Evolutionary conservation across 2,329 filamentous ascomycete genomes (phyloP).

Genomic region (Aspergillus hiratsukae): DNA sequence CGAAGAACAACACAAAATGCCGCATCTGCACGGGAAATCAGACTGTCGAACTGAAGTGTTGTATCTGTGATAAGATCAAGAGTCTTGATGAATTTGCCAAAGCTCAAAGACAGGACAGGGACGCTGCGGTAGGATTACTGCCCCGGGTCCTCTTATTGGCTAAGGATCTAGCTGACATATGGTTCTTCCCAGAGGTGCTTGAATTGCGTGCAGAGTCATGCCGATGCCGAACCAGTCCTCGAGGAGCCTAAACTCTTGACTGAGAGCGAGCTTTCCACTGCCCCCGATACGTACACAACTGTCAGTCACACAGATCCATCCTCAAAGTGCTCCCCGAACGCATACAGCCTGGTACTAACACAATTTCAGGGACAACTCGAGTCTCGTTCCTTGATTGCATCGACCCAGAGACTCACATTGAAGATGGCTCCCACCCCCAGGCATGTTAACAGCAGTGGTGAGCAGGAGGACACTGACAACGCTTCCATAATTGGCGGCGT

Average conservation of each 20-base stretch:
- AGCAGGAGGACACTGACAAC: conserved; percentile 14
- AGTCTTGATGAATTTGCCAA: conserved; percentile 49
- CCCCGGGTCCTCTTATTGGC: neutral
- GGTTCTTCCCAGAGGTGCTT: conserved; percentile 37
- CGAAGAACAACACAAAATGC: conserved; percentile 35
- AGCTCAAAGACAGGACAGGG: conserved; percentile 43
- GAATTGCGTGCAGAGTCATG: conserved; percentile 32
- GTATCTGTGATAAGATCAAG: conserved; percentile 45
- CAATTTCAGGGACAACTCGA: conserved; percentile 14
- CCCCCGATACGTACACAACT: conserved; percentile 1
- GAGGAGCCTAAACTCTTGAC: conserved; percentile 27
- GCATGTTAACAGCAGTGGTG: neutral
- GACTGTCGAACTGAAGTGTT: conserved; percentile 46
- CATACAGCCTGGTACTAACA: neutral
- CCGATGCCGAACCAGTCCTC: conserved; percentile 29
- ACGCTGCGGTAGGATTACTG: conserved; percentile 40
- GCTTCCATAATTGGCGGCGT: conserved; percentile 8
- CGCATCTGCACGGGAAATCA: conserved; percentile 41
- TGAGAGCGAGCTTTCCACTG: conserved; percentile 12
- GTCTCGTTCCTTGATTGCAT: conserved; percentile 3
- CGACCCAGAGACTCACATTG: conserved; percentile 1
- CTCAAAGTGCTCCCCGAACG: neutral
- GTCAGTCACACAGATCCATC: conserved; percentile 3
- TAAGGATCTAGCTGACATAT: neutral
- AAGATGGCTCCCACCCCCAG: neutral